Base-by-base conservation (phyloP, 1,284 basidiomycete species). In the Marasmius tenuissimus region DNA sequence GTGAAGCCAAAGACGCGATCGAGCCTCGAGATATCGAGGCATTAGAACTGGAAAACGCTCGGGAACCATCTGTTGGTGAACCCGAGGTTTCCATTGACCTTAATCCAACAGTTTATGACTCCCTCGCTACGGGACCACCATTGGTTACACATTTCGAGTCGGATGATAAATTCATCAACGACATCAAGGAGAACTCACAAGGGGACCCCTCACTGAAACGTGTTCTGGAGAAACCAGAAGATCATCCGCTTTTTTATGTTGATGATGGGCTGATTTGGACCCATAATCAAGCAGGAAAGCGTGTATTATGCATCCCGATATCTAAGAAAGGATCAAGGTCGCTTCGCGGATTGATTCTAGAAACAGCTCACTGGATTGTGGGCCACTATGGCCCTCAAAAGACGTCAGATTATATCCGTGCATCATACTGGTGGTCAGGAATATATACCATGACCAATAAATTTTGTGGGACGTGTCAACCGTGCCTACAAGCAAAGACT, bases 381-480 rank as follows among this genome's bases (percentile, higher is more conserved):
- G 71, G 72, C 0, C 74, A 76, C 53, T 63, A 67, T 10, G 72
- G 72, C 0, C 1, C 59, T 0, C 61, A 66, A 27, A 64, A 68
- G n/a, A 75, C 74, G 0, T 53, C 59, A 0, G 69, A 70, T 4
- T 75, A 74, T 52, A 7, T 75, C 0, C 59, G 69, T 16, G 55
- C 63, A 6, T 73, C 66, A 66, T 75, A 69, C 54, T 78, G 75
- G 75, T 78, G 76, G 76, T 71, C 71, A 0, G 53, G 39, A 1
- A 64, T 76, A 1, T 67, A 63, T 3, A 16, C 3, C 59, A 71
- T 48, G 62, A 66, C 7, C 50, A 35, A 66, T 1, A 54, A 52
- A 14, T 72, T 66, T 53, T 72, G 69, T 52, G 38, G 59, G 4
- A 60, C 59, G 1, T 72, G 71, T 59, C 51, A 27, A 14, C 47